Evolutionary conservation across 2,329 filamentous ascomycete species (phyloP), one percentile per base, ranked within the genome.

Genomic region (Cladosporium halotolerans): DNA sequence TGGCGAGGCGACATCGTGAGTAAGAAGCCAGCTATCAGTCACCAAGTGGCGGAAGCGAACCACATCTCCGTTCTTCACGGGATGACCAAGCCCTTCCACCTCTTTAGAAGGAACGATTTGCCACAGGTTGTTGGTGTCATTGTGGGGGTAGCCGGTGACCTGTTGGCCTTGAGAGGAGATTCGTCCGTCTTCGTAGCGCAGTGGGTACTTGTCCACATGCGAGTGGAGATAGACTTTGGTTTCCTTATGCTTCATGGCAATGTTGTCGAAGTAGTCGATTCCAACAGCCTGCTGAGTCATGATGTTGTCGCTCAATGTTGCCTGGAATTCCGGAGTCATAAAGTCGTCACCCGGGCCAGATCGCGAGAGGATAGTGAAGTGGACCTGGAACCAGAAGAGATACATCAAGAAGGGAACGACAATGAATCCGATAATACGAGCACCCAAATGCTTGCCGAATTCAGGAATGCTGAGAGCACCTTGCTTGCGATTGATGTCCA

Each of bases 341-440:
- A 99, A 99, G 66, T 97, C 92, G 68, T 99, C 93, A 51, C 93
- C 93, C 42, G 93, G 92, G 34, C 93, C 93, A 49, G 93, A 97
- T 56, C 85, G 81, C 60, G 76, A 86, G 58, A 99, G 79, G 63
- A 99, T 89, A 42, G 89, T 80, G 71, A 99, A 99, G 75, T 99
- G 93, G 31, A 99, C 91, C 79, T 99, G 93, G 84, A 99, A 99
- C 93, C 93, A 99, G 79, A 99, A 97, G 44, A 99, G 82, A 73
- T 99, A 99, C 73, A 99, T 95, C 66, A 97, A 78, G 78, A 99
- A 96, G 11, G 93, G 93, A 61, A 97, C 82, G 61, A 96, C 70
- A 63, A 97, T 89, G 53, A 99, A 78, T 11, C 88, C 91, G 59
- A 95, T 76, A n/a, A 85, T 82, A 49, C 93, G 88, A 58, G 93